Percentiles rank a stretch among this genome's conserved stretches.
These are phyloP conservation scores for Pseudocercospora pini-densiflorae DNA, from an alignment of 2,329 filamentous ascomycete species.

Conservation along the genomic window DNA sequence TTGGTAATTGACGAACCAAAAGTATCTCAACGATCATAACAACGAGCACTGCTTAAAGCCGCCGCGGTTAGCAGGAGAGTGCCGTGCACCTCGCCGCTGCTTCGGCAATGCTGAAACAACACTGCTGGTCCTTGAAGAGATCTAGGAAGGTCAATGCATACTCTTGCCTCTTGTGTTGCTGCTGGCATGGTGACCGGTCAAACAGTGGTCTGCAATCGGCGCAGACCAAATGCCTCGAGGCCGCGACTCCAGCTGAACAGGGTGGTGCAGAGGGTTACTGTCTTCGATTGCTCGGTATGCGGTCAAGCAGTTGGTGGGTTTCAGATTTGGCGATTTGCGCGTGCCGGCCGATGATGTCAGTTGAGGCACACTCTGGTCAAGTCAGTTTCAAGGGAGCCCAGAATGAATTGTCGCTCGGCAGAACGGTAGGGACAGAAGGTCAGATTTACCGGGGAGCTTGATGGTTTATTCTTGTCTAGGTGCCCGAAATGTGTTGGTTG, in stretches of 20 bases:
- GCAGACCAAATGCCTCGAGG: not conserved
- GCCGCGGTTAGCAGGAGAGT: not conserved
- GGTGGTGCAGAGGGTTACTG: not conserved
- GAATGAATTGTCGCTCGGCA: constrained; percentile 6
- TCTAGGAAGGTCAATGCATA: constrained; percentile 27
- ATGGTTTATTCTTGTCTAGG: not conserved
- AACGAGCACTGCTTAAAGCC: not conserved
- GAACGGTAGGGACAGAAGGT: not conserved
- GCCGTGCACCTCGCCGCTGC: not conserved
- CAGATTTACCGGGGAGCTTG: constrained; percentile 3
- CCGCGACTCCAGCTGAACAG: constrained; percentile 9
- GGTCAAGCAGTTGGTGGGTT: constrained; percentile 10
- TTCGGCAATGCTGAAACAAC: not conserved
- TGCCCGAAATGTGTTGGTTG: not conserved
- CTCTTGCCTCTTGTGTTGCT: constrained; percentile 21
- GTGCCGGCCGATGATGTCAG: constrained; percentile 26
- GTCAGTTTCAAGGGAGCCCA: constrained; percentile 8
- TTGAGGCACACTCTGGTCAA: constrained; percentile 11
- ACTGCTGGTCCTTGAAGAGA: constrained; percentile 3
- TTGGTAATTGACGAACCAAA: constrained; percentile 16
- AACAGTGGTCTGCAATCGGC: not conserved
- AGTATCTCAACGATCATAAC: not conserved
- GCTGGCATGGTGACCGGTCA: constrained; percentile 28
- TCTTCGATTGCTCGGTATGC: not conserved
- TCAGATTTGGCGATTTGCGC: constrained; percentile 13